Base-by-base conservation (phyloP, 2,329 filamentous ascomycete genomes). In the Fusarium tupiense region DNA sequence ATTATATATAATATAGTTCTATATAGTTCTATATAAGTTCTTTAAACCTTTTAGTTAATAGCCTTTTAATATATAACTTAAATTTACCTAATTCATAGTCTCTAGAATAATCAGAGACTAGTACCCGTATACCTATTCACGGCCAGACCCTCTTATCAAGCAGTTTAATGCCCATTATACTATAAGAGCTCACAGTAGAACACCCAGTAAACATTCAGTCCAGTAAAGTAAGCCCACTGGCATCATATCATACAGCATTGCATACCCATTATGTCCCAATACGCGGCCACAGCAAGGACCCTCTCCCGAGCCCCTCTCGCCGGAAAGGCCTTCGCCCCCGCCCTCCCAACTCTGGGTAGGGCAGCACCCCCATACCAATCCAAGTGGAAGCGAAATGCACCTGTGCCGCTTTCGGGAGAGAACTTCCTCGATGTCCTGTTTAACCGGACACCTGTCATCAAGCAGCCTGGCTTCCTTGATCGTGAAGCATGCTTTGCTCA, bases 391-490 rank as follows among this genome's bases (percentile, higher is more conserved):
- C 43, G 57, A 38, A 40, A 44, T 24, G n/a, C 33, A 6, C 43
- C 57, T 20, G 57, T 60, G 20, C 43, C 57, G 17, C 43, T 60
- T 40, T 60, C 57, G 8, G 57, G 57, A 8, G 35, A 60, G 13
- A 60, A 40, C 26, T 60, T 60, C 43, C 41, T 60, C 4, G 57
- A 60, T 60, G 57, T 60, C 2, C 20, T 60, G 14, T 60, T 60
- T 8, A 60, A 60, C 17, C 33, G 57, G 17, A 60, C 57, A 11
- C 57, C 57, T 1, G 57, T 60, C 3, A 52, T 60, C 33, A 60
- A 60, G 19, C 43, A 60, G 22, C 3, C 43, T 40, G 43, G 57
- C 5, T 60, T 60, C 20, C 33, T 60, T 10, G 26, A 35, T 1
- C 43, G 12, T 13, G 43, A 60, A 4, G 57, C 50, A 3, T 60